Evolutionary conservation across 805 yeast genomes (phyloP).

Genomic region (Candida railenensis): DNA sequence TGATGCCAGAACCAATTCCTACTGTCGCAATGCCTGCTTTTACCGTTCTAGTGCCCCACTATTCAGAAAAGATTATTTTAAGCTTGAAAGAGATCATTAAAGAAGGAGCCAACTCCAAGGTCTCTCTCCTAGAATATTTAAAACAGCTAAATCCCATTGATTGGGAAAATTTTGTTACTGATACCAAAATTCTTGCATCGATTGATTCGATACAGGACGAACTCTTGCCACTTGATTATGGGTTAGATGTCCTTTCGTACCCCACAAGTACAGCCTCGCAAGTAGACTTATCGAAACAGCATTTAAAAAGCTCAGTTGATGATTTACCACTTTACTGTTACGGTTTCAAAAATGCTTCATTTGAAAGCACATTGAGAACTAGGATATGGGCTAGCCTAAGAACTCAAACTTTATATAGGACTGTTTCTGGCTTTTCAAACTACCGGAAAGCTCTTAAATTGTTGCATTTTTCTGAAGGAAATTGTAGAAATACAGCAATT

Average conservation of each 20-base stretch:
- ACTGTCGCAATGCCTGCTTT: constrained; percentile 49
- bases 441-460: constrained; percentile 72
- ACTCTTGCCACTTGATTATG: neutral
- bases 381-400: constrained; percentile 86
- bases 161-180: constrained; percentile 80
- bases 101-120: constrained; percentile 44
- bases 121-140: constrained; percentile 73
- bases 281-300: constrained; percentile 10
- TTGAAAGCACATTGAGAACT: constrained; percentile 66
- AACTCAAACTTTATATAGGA: constrained; percentile 79
- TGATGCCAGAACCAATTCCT: constrained; percentile 49
- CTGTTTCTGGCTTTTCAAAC: constrained; percentile 81
- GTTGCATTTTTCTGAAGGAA: constrained; percentile 58
- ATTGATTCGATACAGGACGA: neutral
- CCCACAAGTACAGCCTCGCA: neutral
- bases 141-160: constrained; percentile 70
- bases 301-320: constrained; percentile 32
- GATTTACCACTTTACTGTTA: constrained; percentile 71
- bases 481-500: constrained; percentile 1
- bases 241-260: neutral
- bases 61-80: constrained; percentile 48
- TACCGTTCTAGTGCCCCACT: constrained; percentile 53
- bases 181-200: constrained; percentile 50
- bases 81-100: constrained; percentile 45
- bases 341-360: constrained; percentile 68